A percentile compares a stretch with the other conserved stretches of the same genome.
phyloP scores from a whole-genome alignment of 2,329 filamentous ascomycete genomes.

The Emericellopsis cladophorae region DNA sequence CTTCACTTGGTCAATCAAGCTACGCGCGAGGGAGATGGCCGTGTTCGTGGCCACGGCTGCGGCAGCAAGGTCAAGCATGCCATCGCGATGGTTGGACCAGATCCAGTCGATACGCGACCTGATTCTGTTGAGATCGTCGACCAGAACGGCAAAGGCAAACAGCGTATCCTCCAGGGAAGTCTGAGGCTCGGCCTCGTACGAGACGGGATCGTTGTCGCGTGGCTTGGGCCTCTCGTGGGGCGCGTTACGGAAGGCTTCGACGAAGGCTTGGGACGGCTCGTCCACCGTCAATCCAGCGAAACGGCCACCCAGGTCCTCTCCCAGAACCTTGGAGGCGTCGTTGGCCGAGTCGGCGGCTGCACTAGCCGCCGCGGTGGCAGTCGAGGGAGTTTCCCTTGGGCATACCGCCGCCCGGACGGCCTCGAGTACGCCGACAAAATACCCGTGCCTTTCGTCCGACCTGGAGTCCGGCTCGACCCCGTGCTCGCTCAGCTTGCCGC shows the following conservation, averaged over 20 bases:
- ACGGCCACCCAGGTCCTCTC: slow-evolving; percentile 11
- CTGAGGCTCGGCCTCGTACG: slow-evolving; percentile 18
- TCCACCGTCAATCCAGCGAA: slow-evolving; percentile 21
- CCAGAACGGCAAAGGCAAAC: slow-evolving; percentile 12
- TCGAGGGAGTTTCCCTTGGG: too few species aligned
- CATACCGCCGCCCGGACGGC: background rate
- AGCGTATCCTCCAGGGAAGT: slow-evolving; percentile 11
- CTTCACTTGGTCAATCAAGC: slow-evolving; percentile 15
- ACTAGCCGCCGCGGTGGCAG: background rate
- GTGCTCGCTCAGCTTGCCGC: background rate
- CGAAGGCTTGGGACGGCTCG: slow-evolving; percentile 23
- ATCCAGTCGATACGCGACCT: slow-evolving; percentile 13
- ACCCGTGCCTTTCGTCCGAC: background rate
- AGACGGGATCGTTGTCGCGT: background rate
- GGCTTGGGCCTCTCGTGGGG: background rate
- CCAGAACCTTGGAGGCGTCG: slow-evolving; percentile 2
- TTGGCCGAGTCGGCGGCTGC: slow-evolving; percentile 7
- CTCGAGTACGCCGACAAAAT: background rate
- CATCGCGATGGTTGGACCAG: slow-evolving; percentile 14
- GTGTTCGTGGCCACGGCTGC: slow-evolving; percentile 23
- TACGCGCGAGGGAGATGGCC: slow-evolving; percentile 17
- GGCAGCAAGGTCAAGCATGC: slow-evolving; percentile 14
- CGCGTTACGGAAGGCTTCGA: slow-evolving; percentile 13
- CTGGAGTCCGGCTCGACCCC: background rate
- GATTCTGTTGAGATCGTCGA: slow-evolving; percentile 16